These are phyloP conservation scores for Neurospora sp. DNA, from an alignment of 2,329 filamentous ascomycete species.

Conservation along the genomic window DNA sequence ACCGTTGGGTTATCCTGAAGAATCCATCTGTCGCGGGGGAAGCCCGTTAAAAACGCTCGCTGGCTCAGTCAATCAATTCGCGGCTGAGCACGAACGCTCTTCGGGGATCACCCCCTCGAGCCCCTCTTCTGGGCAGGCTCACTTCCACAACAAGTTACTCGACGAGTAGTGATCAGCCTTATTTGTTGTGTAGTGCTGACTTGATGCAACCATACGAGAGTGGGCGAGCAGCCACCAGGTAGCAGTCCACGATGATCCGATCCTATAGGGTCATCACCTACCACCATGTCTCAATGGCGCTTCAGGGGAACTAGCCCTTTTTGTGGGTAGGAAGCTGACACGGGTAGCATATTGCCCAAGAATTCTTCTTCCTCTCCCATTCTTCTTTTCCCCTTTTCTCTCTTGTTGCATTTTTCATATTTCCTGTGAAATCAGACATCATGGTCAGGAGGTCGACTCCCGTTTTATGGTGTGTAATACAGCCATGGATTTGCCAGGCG, in stretches of 20 bases:
- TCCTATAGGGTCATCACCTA: neutral
- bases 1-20: neutral
- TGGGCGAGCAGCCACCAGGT: neutral
- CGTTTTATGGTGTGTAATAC: neutral
- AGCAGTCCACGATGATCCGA: neutral
- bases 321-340: neutral
- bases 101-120: neutral
- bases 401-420: neutral
- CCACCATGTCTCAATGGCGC: neutral
- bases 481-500: neutral
- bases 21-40: neutral
- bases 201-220: neutral
- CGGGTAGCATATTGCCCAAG: neutral
- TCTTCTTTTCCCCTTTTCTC: neutral
- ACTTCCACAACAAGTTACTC: neutral
- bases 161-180: neutral
- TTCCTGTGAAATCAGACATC: neutral
- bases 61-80: neutral
- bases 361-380: neutral
- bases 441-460: constrained; percentile 1
- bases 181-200: neutral
- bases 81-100: neutral
- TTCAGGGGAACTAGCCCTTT: neutral
- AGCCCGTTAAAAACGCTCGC: neutral
- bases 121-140: neutral